Conservation (phyloP, 352 stramenopile species). For the Phytophthora cryptogea region DNA sequence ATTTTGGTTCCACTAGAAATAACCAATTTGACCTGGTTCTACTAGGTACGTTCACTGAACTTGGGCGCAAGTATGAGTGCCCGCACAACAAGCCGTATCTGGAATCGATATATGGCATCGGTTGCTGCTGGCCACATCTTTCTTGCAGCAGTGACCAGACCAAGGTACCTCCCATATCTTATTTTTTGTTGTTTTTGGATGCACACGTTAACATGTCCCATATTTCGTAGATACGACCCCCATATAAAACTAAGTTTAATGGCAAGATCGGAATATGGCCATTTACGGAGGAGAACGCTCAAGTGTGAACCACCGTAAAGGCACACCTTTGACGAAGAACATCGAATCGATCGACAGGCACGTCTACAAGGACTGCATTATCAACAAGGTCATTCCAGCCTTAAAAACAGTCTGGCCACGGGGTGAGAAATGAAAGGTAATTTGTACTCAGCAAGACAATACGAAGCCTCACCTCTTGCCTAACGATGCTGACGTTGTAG, state of each 20-base stretch:
- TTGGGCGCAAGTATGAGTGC: background rate
- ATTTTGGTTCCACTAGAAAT: background rate
- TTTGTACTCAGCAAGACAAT: conserved; percentile 36
- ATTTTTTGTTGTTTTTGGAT: too few relatives aligned
- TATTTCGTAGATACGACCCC: background rate
- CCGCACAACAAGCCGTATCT: background rate
- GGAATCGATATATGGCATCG: background rate
- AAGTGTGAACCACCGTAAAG: conserved; percentile 20
- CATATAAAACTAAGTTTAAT: conserved; percentile 15
- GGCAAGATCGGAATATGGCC: conserved; percentile 36
- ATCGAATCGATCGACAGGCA: conserved; percentile 19
- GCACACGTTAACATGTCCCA: too few relatives aligned
- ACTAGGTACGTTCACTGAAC: background rate
- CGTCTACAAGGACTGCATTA: conserved; percentile 26
- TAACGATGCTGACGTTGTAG: too few relatives aligned
- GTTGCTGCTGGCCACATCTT: background rate
- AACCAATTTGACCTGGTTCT: background rate
- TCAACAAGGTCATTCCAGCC: conserved; percentile 25
- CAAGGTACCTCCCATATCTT: background rate
- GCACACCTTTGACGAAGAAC: conserved; percentile 6
- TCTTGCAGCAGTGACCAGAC: background rate
- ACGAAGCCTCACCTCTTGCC: too few relatives aligned
- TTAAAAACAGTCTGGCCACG: conserved; percentile 28
- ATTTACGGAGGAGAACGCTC: conserved; percentile 20
- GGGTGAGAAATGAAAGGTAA: conserved; percentile 6